A percentile compares a stretch with the other conserved stretches of the same genome.
phyloP scores from a whole-genome alignment of 768 basidiomycete species.

The Favolaschia claudopus region DNA sequence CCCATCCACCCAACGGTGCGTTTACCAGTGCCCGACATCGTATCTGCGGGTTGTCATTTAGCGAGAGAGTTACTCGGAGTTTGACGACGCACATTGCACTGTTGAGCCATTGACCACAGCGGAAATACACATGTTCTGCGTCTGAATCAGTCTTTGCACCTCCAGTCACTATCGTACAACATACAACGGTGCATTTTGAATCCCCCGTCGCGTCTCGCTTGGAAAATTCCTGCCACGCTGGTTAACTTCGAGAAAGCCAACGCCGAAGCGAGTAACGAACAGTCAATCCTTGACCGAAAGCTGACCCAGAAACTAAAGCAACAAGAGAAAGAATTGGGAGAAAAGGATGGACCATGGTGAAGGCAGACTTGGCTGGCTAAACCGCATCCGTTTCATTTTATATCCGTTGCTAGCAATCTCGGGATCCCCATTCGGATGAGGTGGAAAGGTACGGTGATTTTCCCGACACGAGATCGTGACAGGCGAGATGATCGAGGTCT shows the following conservation, averaged over 20 bases:
- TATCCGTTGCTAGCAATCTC: too few relatives aligned
- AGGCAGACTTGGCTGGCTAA: not conserved
- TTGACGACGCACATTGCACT: constrained; percentile 47
- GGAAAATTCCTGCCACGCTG: constrained; percentile 3
- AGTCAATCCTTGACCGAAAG: not conserved
- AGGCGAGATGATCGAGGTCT: too few relatives aligned
- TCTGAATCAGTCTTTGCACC: not conserved
- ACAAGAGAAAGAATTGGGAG: constrained; percentile 14
- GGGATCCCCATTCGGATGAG: constrained; percentile 13
- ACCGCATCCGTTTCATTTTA: not conserved
- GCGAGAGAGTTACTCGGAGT: not conserved
- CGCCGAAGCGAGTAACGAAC: not conserved
- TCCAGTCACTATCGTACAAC: not conserved
- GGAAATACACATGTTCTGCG: constrained; percentile 56
- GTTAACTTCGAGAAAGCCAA: not conserved
- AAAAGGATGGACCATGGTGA: constrained; percentile 14
- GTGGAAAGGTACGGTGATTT: too few relatives aligned
- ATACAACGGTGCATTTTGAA: constrained; percentile 27
- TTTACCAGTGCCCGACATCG: constrained; percentile 52
- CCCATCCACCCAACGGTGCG: constrained; percentile 64
- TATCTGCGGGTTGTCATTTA: constrained; percentile 43
- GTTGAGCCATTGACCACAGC: constrained; percentile 54
- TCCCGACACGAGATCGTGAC: too few relatives aligned
- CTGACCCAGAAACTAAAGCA: constrained; percentile 14
- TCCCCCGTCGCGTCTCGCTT: constrained; percentile 23